These are phyloP conservation scores for Alternaria consortialis DNA, from an alignment of 2,329 filamentous ascomycete genomes.

Conservation along the genomic window DNA sequence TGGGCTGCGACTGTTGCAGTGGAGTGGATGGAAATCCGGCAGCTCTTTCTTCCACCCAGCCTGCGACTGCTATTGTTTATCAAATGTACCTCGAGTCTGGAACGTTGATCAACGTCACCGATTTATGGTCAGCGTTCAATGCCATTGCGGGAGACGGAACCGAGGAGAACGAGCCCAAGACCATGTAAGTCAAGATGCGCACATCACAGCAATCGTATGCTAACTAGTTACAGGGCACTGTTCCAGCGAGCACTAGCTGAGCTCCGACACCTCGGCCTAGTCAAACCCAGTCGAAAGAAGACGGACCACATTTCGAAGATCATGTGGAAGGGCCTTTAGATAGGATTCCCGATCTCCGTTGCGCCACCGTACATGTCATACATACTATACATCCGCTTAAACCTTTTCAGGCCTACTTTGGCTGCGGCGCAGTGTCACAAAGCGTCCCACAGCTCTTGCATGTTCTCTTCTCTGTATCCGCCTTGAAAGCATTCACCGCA, in stretches of 20 bases:
- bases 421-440: conserved; percentile 72
- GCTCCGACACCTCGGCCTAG: conserved; percentile 82
- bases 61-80: conserved; percentile 77
- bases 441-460: conserved; percentile 80
- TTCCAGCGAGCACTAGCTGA: conserved; percentile 91
- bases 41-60: conserved; percentile 68
- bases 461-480: conserved; percentile 72
- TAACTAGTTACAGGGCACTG: conserved; percentile 60
- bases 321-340: conserved; percentile 75
- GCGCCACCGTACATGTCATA: conserved; percentile 17
- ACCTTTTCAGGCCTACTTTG: conserved; percentile 24
- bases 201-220: background rate
- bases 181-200: conserved; percentile 49
- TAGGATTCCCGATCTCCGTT: background rate
- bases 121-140: conserved; percentile 81
- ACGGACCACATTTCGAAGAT: conserved; percentile 90
- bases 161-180: conserved; percentile 58
- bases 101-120: conserved; percentile 77
- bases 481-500: conserved; percentile 83
- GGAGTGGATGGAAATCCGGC: conserved; percentile 50
- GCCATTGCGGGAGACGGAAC: conserved; percentile 65
- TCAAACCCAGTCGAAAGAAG: conserved; percentile 91
- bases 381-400: conserved; percentile 6
- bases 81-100: conserved; percentile 82
- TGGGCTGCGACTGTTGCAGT: conserved; percentile 74